A percentile compares a stretch with the other conserved stretches of the same genome.
These are phyloP conservation scores for Salix suchowensis DNA, from an alignment of 345 rosid genomes.

Conservation along the genomic window DNA sequence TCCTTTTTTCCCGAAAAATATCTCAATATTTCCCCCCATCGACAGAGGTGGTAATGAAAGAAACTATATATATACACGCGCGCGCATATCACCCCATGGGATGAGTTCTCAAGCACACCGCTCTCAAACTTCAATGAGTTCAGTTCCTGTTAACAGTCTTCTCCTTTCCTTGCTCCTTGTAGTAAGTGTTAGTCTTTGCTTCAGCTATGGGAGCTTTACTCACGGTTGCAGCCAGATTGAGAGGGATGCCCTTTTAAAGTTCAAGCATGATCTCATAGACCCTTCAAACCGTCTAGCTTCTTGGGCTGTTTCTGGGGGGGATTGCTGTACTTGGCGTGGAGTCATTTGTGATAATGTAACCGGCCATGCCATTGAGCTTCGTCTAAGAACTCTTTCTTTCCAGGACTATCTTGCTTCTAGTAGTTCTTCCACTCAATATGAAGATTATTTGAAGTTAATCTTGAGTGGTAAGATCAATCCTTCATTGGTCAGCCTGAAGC, in stretches of 20 bases:
- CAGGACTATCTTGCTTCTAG: neutral
- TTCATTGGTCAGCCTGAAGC: slow-evolving; percentile 19
- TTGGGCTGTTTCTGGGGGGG: slow-evolving; percentile 8
- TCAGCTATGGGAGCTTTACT: neutral
- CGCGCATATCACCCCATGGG: too few species aligned
- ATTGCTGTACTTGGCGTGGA: slow-evolving; percentile 30
- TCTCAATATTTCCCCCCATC: too few species aligned
- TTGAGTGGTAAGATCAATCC: slow-evolving; percentile 23
- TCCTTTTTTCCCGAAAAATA: too few species aligned
- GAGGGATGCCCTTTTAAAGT: slow-evolving; percentile 16
- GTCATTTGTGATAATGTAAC: slow-evolving; percentile 23
- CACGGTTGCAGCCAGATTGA: slow-evolving; percentile 14
- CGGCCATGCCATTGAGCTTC: slow-evolving; percentile 18
- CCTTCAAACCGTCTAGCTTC: slow-evolving; percentile 16
- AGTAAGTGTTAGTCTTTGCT: neutral
- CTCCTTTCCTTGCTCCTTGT: neutral
- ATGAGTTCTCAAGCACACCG: too few species aligned
- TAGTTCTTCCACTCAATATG: neutral
- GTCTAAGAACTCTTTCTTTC: neutral
- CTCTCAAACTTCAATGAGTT: neutral
- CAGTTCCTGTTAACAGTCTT: neutral
- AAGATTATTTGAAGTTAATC: neutral
- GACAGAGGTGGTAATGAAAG: too few species aligned
- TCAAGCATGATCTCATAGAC: slow-evolving; percentile 20
- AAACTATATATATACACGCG: too few species aligned